Percentiles rank a stretch among this genome's conserved stretches.
These are phyloP conservation scores for Populus hybrid DNA, from an alignment of 441 rosid genomes.

Conservation along the genomic window DNA sequence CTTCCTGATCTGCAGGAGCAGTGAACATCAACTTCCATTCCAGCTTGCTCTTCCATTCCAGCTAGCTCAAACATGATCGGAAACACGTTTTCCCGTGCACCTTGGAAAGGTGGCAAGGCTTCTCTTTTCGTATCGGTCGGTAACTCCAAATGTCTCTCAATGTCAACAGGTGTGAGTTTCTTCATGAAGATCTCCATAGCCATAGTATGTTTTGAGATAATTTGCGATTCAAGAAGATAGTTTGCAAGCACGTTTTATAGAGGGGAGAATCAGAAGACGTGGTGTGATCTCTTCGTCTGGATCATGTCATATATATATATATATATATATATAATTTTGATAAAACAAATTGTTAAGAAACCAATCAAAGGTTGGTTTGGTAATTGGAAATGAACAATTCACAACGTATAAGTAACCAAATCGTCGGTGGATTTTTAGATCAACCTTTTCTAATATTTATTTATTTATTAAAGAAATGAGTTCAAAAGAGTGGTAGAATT, in stretches of 20 bases:
- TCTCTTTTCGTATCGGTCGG: background rate
- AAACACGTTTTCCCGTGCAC: fast-evolving
- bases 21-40: background rate
- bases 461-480: no score
- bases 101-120: background rate
- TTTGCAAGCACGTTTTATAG: background rate
- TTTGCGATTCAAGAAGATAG: background rate
- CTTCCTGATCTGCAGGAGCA: background rate
- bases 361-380: no score
- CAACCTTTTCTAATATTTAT: no score
- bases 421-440: no score
- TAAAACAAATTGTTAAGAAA: background rate
- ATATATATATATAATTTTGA: no score
- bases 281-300: no score
- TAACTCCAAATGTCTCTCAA: background rate
- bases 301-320: no score
- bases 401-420: no score
- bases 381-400: no score
- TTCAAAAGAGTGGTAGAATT: no score
- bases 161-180: background rate
- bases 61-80: background rate
- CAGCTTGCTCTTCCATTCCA: no score
- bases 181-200: background rate
- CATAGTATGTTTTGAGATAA: background rate
- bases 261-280: no score